Evolutionary conservation across 306 rosid genomes (phyloP).

Genomic region (Hippophae tibetana): DNA sequence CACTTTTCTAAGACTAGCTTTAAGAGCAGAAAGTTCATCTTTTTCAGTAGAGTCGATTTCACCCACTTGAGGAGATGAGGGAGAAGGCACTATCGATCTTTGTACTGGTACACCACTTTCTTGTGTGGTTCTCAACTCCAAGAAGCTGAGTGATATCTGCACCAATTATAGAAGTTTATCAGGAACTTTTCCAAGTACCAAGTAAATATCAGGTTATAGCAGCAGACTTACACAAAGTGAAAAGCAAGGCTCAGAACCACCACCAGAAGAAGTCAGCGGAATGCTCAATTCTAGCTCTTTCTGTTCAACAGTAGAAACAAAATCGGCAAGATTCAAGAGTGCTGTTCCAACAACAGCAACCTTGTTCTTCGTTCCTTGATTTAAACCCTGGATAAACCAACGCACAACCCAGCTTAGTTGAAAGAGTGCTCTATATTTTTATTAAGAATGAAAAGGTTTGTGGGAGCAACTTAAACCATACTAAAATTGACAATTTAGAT

Average conservation of each 20-base stretch:
- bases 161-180: background rate
- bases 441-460: background rate
- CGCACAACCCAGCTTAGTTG: constrained; percentile 8
- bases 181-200: background rate
- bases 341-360: constrained; percentile 64
- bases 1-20: constrained; percentile 93
- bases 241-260: constrained; percentile 44
- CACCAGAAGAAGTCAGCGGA: constrained; percentile 44
- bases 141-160: constrained; percentile 71
- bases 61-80: constrained; percentile 45
- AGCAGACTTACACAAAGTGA: constrained; percentile 53
- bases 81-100: constrained; percentile 49
- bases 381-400: constrained; percentile 48
- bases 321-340: constrained; percentile 80
- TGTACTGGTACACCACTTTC: constrained; percentile 56
- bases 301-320: constrained; percentile 56
- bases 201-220: background rate
- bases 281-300: constrained; percentile 63
- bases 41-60: constrained; percentile 52
- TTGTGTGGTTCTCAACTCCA: constrained; percentile 65
- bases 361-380: constrained; percentile 65
- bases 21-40: constrained; percentile 87
- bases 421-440: background rate
- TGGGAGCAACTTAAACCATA: too few relatives aligned
- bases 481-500: background rate